Percentiles rank a stretch among this genome's conserved stretches.
phyloP scores from a whole-genome alignment of 2,329 filamentous ascomycete genomes.

The Teratosphaeria epicoccoides region DNA sequence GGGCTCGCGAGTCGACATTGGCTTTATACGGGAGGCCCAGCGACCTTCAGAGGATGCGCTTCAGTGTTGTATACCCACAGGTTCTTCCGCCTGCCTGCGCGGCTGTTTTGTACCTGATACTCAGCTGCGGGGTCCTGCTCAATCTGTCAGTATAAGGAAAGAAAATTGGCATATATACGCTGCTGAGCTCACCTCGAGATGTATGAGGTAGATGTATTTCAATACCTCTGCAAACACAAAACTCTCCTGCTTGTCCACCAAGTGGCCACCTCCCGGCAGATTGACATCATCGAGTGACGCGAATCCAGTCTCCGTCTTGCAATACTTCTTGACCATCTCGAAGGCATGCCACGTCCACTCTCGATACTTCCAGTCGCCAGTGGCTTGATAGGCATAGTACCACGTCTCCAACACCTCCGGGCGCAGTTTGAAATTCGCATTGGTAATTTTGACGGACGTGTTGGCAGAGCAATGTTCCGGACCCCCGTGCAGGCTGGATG shows the following conservation, averaged over 20 bases:
- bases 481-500: background rate
- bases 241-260: conserved; percentile 9
- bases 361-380: conserved; percentile 20
- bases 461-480: conserved; percentile 5
- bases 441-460: conserved; percentile 10
- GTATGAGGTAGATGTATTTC: conserved; percentile 31
- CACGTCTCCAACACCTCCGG: conserved; percentile 25
- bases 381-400: conserved; percentile 24
- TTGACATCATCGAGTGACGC: conserved; percentile 17
- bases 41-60: conserved; percentile 1
- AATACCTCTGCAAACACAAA: conserved; percentile 17
- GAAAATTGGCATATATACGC: background rate
- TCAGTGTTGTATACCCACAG: conserved; percentile 2
- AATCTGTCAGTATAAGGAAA: background rate
- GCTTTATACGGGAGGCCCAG: background rate
- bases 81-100: background rate
- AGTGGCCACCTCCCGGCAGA: conserved; percentile 10
- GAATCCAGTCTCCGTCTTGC: conserved; percentile 17
- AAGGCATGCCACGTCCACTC: conserved; percentile 20
- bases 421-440: conserved; percentile 11
- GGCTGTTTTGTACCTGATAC: background rate
- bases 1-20: background rate
- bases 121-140: background rate
- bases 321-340: conserved; percentile 12
- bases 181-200: conserved; percentile 9